Evolutionary conservation across 2,329 filamentous ascomycete genomes (phyloP).

Genomic region (Sarocladium strictum): DNA sequence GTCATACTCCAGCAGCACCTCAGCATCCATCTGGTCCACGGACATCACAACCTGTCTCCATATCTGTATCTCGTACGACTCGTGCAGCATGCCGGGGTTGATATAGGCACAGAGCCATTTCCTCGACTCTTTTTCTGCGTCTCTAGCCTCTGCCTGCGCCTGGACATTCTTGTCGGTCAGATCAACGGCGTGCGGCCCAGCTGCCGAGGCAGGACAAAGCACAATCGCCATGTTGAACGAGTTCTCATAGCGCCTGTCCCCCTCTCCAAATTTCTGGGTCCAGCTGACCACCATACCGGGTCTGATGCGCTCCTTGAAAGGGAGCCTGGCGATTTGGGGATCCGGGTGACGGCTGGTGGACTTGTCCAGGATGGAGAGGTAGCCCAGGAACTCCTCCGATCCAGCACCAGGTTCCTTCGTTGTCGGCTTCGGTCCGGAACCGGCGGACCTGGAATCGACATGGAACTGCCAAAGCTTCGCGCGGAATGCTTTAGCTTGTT

Average conservation of each 20-base stretch:
- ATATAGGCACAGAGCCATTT: constrained; percentile 29
- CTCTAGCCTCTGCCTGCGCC: constrained; percentile 9
- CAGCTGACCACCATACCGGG: constrained; percentile 36
- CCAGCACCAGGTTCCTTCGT: background rate
- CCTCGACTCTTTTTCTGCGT: constrained; percentile 9
- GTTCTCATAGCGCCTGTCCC: constrained; percentile 11
- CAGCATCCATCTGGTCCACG: constrained; percentile 29
- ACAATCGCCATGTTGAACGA: constrained; percentile 25
- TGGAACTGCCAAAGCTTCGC: constrained; percentile 37
- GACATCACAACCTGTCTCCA: constrained; percentile 31
- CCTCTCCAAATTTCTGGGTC: constrained; percentile 10
- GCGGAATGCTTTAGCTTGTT: constrained; percentile 36
- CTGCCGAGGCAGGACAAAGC: constrained; percentile 20
- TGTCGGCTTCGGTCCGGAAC: background rate
- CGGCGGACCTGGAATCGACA: constrained; percentile 27
- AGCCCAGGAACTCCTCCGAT: background rate
- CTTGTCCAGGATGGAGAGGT: background rate
- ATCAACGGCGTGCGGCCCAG: constrained; percentile 16
- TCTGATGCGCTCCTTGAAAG: constrained; percentile 33
- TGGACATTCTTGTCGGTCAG: constrained; percentile 15
- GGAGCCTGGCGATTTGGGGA: constrained; percentile 16
- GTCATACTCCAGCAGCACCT: constrained; percentile 39
- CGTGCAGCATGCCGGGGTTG: constrained; percentile 24
- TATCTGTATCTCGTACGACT: constrained; percentile 32
- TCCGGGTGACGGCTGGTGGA: constrained; percentile 25